Conservation (phyloP, 2,329 filamentous ascomycete genomes). For the Alternaria atra region DNA sequence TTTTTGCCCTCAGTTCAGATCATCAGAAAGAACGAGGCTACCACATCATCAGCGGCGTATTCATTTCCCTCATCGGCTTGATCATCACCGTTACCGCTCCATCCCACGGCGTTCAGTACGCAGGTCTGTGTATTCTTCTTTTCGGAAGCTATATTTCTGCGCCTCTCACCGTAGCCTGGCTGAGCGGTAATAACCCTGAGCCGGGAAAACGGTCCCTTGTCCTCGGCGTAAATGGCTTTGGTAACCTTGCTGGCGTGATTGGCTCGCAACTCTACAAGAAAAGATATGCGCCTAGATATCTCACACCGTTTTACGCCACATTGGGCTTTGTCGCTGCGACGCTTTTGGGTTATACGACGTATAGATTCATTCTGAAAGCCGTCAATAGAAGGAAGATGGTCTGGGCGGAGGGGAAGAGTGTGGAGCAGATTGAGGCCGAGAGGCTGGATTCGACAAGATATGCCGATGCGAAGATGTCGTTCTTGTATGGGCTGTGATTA, state of each 20-base stretch:
- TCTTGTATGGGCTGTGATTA: conserved; percentile 33
- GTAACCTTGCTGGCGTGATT: conserved; percentile 38
- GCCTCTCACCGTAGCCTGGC: conserved; percentile 35
- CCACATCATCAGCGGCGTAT: conserved; percentile 57
- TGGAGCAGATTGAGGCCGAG: conserved; percentile 29
- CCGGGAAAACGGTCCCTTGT: conserved; percentile 33
- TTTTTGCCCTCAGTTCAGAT: conserved; percentile 58
- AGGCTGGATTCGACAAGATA: conserved; percentile 26
- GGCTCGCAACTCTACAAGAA: conserved; percentile 30
- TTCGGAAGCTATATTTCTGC: conserved; percentile 35
- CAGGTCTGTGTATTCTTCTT: conserved; percentile 33
- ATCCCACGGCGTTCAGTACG: conserved; percentile 21
- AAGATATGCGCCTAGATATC: conserved; percentile 28
- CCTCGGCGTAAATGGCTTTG: conserved; percentile 33
- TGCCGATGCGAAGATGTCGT: conserved; percentile 37
- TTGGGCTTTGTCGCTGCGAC: conserved; percentile 34
- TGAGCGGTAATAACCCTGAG: conserved; percentile 35
- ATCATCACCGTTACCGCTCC: conserved; percentile 24
- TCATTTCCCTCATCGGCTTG: conserved; percentile 52
- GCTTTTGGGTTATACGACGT: conserved; percentile 29
- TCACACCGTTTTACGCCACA: conserved; percentile 31
- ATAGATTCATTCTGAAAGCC: conserved; percentile 26
- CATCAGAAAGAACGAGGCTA: conserved; percentile 33
- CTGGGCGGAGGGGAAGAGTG: conserved; percentile 18
- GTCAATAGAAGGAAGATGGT: conserved; percentile 25